Evolutionary conservation across 306 rosid genomes (phyloP).

Genomic region (Begonia peltatifolia): DNA sequence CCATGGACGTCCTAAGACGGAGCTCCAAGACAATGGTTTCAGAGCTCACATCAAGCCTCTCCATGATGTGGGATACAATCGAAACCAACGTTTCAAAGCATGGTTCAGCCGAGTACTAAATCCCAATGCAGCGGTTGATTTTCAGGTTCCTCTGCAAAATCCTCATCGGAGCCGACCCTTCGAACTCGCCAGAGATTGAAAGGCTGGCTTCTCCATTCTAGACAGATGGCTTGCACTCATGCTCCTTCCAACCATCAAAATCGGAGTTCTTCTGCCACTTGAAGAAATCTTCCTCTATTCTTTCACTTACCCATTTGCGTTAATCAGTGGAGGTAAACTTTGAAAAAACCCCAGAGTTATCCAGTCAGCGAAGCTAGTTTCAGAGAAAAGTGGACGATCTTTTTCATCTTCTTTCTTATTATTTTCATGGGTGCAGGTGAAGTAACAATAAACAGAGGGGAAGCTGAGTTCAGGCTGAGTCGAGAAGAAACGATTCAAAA

Average conservation of each 20-base stretch:
- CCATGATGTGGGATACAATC: conserved; percentile 36
- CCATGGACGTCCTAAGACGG: conserved; percentile 33
- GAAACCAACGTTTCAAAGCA: conserved; percentile 36
- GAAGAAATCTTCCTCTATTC: conserved; percentile 86
- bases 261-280: conserved; percentile 59
- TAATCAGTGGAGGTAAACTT: conserved; percentile 49
- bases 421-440: conserved; percentile 20
- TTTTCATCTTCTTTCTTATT: too few relatives aligned
- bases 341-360: too few relatives aligned
- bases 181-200: conserved; percentile 35
- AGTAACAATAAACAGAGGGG: conserved; percentile 37
- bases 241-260: conserved; percentile 34
- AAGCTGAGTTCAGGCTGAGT: conserved; percentile 47
- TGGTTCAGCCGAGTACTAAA: conserved; percentile 15
- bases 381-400: too few relatives aligned
- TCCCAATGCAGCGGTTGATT: conserved; percentile 38
- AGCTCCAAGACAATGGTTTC: conserved; percentile 62
- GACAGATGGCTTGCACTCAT: conserved; percentile 76
- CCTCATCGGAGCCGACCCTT: conserved; percentile 49
- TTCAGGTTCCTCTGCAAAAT: conserved; percentile 47
- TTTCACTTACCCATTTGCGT: conserved; percentile 52
- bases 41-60: conserved; percentile 34
- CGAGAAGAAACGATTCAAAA: conserved; percentile 59
- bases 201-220: conserved; percentile 42
- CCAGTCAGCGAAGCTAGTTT: too few relatives aligned